phyloP scores from a whole-genome alignment of 2,329 filamentous ascomycete genomes.

The Phoma sp. region DNA sequence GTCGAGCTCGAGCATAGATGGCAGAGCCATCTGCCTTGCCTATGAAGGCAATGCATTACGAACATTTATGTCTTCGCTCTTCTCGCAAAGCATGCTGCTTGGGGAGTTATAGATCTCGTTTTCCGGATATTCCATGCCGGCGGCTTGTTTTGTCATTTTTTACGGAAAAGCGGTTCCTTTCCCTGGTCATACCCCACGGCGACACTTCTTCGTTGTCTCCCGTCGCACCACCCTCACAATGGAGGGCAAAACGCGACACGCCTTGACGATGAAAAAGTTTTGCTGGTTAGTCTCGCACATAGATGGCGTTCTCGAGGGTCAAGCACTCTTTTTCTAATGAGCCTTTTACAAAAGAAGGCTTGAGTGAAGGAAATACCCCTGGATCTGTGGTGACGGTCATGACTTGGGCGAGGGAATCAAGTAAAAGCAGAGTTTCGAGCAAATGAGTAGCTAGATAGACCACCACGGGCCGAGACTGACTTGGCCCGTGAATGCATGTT shows the following conservation, averaged over 20 bases:
- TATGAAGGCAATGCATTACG: slow-evolving; percentile 46
- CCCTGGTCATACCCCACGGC: slow-evolving; percentile 42
- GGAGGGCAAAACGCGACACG: slow-evolving; percentile 33
- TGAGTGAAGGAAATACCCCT: slow-evolving; percentile 46
- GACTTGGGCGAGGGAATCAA: slow-evolving; percentile 47
- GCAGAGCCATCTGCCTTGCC: slow-evolving; percentile 42
- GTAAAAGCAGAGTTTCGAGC: slow-evolving; percentile 46
- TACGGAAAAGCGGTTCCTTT: slow-evolving; percentile 51
- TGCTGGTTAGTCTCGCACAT: slow-evolving; percentile 45
- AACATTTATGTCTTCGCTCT: slow-evolving; percentile 49
- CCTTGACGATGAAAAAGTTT: slow-evolving; percentile 43
- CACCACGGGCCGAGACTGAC: slow-evolving; percentile 31
- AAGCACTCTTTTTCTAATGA: slow-evolving; percentile 34
- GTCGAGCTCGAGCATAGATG: slow-evolving; percentile 48
- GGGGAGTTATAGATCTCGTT: slow-evolving; percentile 51
- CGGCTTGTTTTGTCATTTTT: slow-evolving; percentile 40
- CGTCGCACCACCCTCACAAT: slow-evolving; percentile 34
- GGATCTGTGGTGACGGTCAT: slow-evolving; percentile 36
- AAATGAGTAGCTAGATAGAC: slow-evolving; percentile 45
- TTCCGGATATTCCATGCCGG: slow-evolving; percentile 48
- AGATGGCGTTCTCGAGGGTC: slow-evolving; percentile 49
- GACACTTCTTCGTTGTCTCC: slow-evolving; percentile 40
- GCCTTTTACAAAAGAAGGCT: slow-evolving; percentile 32
- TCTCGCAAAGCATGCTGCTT: slow-evolving; percentile 49
- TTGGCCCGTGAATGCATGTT: slow-evolving; percentile 37